Conservation (phyloP, 305 asterid genomes). For the Rubia tinctorum region DNA sequence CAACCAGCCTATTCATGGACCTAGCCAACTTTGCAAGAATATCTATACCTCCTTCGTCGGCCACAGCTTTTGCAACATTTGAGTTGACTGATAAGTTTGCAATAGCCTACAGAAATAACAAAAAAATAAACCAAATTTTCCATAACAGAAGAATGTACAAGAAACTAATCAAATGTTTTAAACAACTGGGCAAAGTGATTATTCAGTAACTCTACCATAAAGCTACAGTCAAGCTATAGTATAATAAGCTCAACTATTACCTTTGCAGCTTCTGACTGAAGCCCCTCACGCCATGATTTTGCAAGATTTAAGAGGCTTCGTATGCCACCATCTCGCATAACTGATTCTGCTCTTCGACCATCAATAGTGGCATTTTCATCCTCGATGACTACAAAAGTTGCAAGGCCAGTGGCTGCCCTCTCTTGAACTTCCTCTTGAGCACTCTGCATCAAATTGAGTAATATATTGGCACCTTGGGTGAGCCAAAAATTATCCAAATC, state of each 20-base stretch:
- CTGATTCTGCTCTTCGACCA: constrained; percentile 81
- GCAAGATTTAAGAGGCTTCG: constrained; percentile 75
- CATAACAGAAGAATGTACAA: constrained; percentile 15
- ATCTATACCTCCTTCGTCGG: constrained; percentile 85
- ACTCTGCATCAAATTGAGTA: constrained; percentile 80
- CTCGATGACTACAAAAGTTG: constrained; percentile 80
- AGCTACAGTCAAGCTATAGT: neutral
- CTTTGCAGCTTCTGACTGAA: constrained; percentile 94
- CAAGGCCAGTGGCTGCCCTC: constrained; percentile 91
- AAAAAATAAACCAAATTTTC: constrained; percentile 11
- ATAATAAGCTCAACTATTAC: constrained; percentile 31
- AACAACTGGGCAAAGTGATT: neutral
- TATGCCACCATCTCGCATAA: constrained; percentile 78
- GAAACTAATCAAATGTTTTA: constrained; percentile 6
- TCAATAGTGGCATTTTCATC: constrained; percentile 85
- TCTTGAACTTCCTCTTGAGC: constrained; percentile 90
- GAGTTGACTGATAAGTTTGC: constrained; percentile 90
- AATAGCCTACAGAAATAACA: constrained; percentile 57
- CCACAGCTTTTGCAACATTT: constrained; percentile 92
- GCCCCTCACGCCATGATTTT: constrained; percentile 80
- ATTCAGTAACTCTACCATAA: neutral
- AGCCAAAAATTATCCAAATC: constrained; percentile 90
- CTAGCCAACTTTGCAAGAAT: constrained; percentile 67
- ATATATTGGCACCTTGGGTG: constrained; percentile 66
- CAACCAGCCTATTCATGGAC: constrained; percentile 79